Conservation (phyloP, 805 yeast species). For the Lipomyces starkeyi region DNA sequence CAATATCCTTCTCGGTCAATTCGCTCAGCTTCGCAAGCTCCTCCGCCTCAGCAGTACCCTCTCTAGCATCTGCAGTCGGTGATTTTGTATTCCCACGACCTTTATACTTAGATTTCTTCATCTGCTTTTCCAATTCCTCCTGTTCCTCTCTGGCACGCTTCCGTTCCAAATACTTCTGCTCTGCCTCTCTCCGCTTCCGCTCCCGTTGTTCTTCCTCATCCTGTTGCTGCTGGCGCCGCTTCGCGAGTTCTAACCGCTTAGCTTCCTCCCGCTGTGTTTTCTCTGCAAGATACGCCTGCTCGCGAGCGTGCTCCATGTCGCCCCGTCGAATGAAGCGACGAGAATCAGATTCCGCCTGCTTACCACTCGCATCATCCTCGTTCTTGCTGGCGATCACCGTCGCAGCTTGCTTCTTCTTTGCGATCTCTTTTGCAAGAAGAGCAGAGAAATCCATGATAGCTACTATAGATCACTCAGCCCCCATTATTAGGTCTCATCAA, state of each 20-base stretch:
- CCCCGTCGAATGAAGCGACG: conserved; percentile 35
- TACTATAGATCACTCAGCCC: not conserved
- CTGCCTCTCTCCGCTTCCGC: conserved; percentile 37
- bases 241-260: conserved; percentile 31
- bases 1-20: conserved; percentile 44
- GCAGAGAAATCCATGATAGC: conserved; percentile 57
- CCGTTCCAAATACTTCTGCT: conserved; percentile 37
- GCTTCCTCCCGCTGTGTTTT: conserved; percentile 34
- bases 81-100: not conserved
- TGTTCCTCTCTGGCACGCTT: conserved; percentile 39
- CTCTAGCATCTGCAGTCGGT: not conserved
- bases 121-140: conserved; percentile 36
- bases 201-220: conserved; percentile 38
- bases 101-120: conserved; percentile 20
- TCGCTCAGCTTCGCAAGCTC: not conserved
- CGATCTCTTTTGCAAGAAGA: conserved; percentile 56
- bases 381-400: conserved; percentile 19
- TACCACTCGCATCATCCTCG: conserved; percentile 11
- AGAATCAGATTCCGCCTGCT: conserved; percentile 16
- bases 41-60: not conserved
- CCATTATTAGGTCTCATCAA: not conserved
- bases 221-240: conserved; percentile 46
- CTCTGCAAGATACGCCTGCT: conserved; percentile 34
- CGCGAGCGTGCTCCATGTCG: conserved; percentile 35
- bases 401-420: conserved; percentile 50